Base-by-base conservation (phyloP, 78 protist species). In the Bigelowiella natans region DNA sequence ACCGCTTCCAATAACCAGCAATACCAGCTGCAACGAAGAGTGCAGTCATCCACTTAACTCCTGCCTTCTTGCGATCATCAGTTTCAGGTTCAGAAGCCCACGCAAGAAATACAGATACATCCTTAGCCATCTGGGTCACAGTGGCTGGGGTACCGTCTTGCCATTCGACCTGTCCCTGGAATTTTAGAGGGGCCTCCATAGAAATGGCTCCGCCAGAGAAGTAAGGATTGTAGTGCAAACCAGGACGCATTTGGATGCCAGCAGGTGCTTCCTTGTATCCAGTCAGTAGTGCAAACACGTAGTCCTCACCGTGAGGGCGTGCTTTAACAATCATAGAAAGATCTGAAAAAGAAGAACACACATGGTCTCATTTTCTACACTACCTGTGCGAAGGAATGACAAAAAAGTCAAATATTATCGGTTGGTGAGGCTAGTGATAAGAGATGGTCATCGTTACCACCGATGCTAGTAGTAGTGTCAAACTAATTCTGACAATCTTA, bases 81-180 rank as follows among this genome's bases (percentile, higher is more conserved):
- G 85, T 90, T 92, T 95, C 96, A 3, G 96, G 96, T 88, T 96
- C 97, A 29, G 95, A 89, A 2, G 96, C 92, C 97, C 97, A 97
- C 34, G 94, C 90, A 2, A 97, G 92, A 91, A 97, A 97, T 38
- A 93, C 91, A 39, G 88, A n/a, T 31, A 96, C 97, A 86, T 97
- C 98, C 92, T 96, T 97, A 38, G 98, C 94, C 97, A 97, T 96
- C 93, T 96, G 98, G 1, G 96, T 89, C 73, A 91, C 90, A 0
- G 98, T 94, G 63, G 95, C 93, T 18, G 94, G 95, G 40, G 98
- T 97, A 86, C 96, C 95, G 84, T 96, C 98, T 28, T 91, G 95
- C 83, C 93, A 96, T 38, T 96, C 97, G 82, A 96, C 93, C 40
- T 34, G 30, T n/a, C 90, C 93, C 29, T 82, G 95, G 89, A 94